Evolutionary conservation across 2,329 filamentous ascomycete species (phyloP), one percentile per base, ranked within the genome.

Genomic region (Penicillium corylophilum): DNA sequence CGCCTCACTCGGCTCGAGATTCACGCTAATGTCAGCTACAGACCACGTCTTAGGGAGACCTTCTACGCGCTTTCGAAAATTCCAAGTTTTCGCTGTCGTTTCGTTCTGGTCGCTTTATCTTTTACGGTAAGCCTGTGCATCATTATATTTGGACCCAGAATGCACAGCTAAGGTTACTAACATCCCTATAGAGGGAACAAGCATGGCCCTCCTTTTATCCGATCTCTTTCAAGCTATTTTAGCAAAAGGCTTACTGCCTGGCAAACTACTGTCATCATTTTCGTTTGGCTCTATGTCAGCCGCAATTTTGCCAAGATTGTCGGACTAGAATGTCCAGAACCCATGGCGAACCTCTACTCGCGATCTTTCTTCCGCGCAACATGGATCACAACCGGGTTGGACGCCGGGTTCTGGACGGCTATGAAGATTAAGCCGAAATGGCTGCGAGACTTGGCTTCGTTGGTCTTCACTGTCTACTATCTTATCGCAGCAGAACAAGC

Each of bases 351-450:
- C 67, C 87, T 97, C 70, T 99, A 99, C 75, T 90, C 89, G 48
- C 81, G 90, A 46, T 86, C 89, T 24, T 99, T 95, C 75, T 99
- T 96, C 71, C 87, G 94, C 44, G 94, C 94, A 49, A 99, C 94
- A 68, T 99, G 94, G 94, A 84, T 97, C 15, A 86, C 94, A 47
- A 99, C 94, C 0, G 94, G 91, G 0, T 75, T 99, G 54, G 94
- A 99, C 64, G 94, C 94, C 5, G 94, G 94, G 1, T 99, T 96
- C 72, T 99, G 94, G 94, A 96, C 91, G 0, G 94, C 94, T 29
- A 99, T 99, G 94, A 87, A 85, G 64, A 92, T 99, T 57, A 83
- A 83, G 50, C 79, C 79, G 43, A 91, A 88, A 64, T 92, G 89
- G 84, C 62, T 96, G 38, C 82, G 91, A 35, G 92, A 97, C 68